These are phyloP conservation scores for Endocalyx cinctus DNA, from an alignment of 2,329 filamentous ascomycete species.

Conservation along the genomic window DNA sequence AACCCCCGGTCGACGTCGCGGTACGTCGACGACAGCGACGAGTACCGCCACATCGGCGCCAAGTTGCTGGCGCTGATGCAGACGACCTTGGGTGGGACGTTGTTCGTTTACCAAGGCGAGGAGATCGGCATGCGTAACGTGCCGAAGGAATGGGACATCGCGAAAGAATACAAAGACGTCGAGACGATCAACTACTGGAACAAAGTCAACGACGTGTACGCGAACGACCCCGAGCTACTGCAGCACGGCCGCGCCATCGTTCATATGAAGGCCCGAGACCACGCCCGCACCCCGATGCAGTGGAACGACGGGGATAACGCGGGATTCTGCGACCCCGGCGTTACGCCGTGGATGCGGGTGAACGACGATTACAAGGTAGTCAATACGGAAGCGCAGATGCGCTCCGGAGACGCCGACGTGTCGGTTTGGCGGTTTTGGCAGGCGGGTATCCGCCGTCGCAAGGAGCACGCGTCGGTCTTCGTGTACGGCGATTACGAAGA, in stretches of 20 bases:
- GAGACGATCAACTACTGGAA: slow-evolving; percentile 45
- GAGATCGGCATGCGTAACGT: slow-evolving; percentile 62
- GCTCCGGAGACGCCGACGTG: slow-evolving; percentile 28
- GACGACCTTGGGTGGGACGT: slow-evolving; percentile 50
- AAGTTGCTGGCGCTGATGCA: slow-evolving; percentile 57
- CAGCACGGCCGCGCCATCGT: slow-evolving; percentile 46
- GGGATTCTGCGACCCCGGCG: slow-evolving; percentile 53
- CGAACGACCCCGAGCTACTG: slow-evolving; percentile 32
- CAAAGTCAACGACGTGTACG: slow-evolving; percentile 31
- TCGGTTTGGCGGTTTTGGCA: slow-evolving; percentile 60
- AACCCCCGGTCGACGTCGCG: slow-evolving; percentile 55
- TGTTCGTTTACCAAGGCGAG: slow-evolving; percentile 65
- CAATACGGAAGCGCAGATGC: slow-evolving; percentile 53
- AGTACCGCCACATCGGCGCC: slow-evolving; percentile 43
- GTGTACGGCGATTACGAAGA: slow-evolving; percentile 55
- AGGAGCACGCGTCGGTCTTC: slow-evolving; percentile 52
- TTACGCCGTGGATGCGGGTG: slow-evolving; percentile 56
- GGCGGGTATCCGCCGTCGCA: slow-evolving; percentile 47
- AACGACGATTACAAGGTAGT: slow-evolving; percentile 48
- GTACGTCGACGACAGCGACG: slow-evolving; percentile 45
- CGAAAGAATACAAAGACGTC: slow-evolving; percentile 55
- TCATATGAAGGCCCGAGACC: slow-evolving; percentile 58
- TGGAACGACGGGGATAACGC: slow-evolving; percentile 54
- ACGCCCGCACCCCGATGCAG: slow-evolving; percentile 64
- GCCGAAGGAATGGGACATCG: slow-evolving; percentile 52